A percentile compares a stretch with the other conserved stretches of the same genome.
Evolutionary conservation across 192 early-diverging fungal species (phyloP).

Genomic region (Backusella tuberculispora): DNA sequence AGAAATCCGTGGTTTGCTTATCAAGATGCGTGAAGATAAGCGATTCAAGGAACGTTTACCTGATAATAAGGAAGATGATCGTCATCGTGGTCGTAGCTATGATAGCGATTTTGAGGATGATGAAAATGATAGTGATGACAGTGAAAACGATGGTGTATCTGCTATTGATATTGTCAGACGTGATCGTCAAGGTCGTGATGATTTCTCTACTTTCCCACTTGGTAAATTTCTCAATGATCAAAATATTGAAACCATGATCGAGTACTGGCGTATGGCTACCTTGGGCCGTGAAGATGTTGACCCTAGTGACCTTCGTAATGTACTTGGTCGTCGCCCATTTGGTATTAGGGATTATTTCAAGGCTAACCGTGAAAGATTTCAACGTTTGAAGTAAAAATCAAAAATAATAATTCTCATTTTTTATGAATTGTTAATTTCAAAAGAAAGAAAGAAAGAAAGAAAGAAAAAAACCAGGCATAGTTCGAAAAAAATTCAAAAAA

Average conservation of each 20-base stretch:
- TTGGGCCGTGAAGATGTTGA: conserved; percentile 8
- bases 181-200: conserved; percentile 8
- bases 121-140: neutral
- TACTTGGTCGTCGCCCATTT: conserved; percentile 17
- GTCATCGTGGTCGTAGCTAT: neutral
- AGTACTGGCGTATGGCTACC: conserved; percentile 23
- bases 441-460: neutral
- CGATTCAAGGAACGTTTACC: conserved; percentile 20
- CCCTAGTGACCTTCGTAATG: conserved; percentile 21
- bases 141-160: neutral
- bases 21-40: conserved; percentile 22
- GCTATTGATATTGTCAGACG: neutral
- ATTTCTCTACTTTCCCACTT: conserved; percentile 29
- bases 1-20: conserved; percentile 3
- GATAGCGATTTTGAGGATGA: neutral
- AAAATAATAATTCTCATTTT: too few relatives aligned
- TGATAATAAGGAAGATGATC: neutral
- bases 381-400: conserved; percentile 16
- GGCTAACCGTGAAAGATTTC: conserved; percentile 28
- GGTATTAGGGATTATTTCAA: conserved; percentile 23
- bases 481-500: neutral
- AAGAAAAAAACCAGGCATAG: neutral
- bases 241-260: conserved; percentile 27
- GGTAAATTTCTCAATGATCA: conserved; percentile 29
- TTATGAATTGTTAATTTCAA: too few relatives aligned